Base-by-base conservation (phyloP, 805 yeast genomes). In the Saturnispora zaruensis region DNA sequence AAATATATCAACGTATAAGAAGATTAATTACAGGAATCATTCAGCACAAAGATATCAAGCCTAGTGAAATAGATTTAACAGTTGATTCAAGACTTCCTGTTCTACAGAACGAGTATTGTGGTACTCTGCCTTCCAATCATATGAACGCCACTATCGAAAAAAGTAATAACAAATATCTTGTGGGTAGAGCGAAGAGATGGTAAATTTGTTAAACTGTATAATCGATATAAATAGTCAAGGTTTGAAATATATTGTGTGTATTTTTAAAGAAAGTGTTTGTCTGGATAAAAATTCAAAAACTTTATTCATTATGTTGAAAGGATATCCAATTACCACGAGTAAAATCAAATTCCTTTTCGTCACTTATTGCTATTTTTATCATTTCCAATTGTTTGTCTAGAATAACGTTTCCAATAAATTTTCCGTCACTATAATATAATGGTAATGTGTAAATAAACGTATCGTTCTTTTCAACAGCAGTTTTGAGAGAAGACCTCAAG, bases 101-200 rank as follows among this genome's bases (percentile, higher is more conserved):
- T 0, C 72, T 85, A 50, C 80, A 80, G 61, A 77, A 81, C 23
- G 87, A 82, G 55, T 89, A 87, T 60, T 68, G 77, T 34, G 97
- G 97, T 44, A 75, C 84, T 1, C 72, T 90, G 59, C 96, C 96
- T 1, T 84, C 86, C 25, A 52, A 46, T 16, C 51, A 55, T 37
- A 44, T 48, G 47, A 37, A 25, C 38, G 48, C 51, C 11, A 24
- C 32, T 9, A 42, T 48, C 16, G 46, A 48, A 37, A 48, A 42
- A 21, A 28, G 45, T 30, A 47, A 47, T 34, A 47, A 41, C 34
- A 24, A 37, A 4, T 18, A 28, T 13, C 32, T 46, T 46, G 21
- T 36, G 40, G 41, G 41, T 30, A 41, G 44, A 33, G 16, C 50
- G 9, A 47, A 38, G 20, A 47, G 50, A 24, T 47, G 50, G 50